These are phyloP conservation scores for Trichosporon sp. DNA, from an alignment of 1,284 basidiomycete genomes.

Conservation along the genomic window DNA sequence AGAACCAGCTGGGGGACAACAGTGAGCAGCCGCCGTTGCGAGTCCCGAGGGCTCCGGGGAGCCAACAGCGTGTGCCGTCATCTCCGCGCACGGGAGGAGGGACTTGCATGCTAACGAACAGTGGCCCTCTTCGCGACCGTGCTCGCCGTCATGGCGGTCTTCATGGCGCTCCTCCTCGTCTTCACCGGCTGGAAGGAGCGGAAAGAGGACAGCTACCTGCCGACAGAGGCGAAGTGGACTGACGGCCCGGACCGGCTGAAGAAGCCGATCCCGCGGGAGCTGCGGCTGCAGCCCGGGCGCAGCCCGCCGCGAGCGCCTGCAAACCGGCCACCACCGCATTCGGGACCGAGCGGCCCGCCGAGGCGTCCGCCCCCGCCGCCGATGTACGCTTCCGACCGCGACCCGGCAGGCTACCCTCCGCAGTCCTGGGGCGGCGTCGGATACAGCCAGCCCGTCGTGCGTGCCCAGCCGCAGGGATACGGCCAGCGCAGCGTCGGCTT, in stretches of 20 bases:
- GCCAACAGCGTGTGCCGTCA: no score
- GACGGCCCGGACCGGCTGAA: background rate
- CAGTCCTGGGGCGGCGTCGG: background rate
- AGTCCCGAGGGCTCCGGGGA: no score
- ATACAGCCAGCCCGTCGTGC: background rate
- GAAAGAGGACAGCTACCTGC: background rate
- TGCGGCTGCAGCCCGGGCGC: background rate
- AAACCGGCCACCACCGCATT: background rate
- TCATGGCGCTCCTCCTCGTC: conserved; percentile 10
- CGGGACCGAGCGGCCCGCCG: background rate
- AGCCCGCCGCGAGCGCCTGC: background rate
- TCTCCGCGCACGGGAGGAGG: no score
- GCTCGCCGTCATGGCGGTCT: conserved; percentile 13
- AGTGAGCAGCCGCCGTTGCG: conserved; percentile 23
- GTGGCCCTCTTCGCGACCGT: conserved; percentile 26
- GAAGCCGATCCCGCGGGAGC: background rate
- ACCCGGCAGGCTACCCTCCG: background rate
- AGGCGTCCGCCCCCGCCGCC: background rate
- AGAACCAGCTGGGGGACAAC: conserved; percentile 26
- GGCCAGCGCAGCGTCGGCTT: background rate
- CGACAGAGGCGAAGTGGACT: background rate
- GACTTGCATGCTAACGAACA: conserved; percentile 7
- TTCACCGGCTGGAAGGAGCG: background rate
- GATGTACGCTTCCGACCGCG: background rate
- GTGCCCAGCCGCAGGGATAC: background rate